Percentiles rank a stretch among this genome's conserved stretches.
Evolutionary conservation across 2,329 filamentous ascomycete genomes (phyloP).

Genomic region (Canariomyces notabilis): DNA sequence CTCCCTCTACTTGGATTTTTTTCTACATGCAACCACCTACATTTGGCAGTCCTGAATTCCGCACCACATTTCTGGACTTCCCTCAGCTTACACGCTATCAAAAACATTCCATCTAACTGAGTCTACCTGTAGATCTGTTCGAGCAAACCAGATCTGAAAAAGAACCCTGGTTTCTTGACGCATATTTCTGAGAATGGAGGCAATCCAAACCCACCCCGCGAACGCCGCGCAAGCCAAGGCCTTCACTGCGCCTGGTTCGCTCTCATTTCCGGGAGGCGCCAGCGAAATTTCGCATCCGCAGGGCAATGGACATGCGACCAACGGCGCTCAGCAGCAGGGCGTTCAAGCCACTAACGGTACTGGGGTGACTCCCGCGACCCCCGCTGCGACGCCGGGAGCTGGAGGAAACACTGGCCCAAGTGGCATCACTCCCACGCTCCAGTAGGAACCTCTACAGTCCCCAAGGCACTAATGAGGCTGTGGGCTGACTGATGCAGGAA

Average conservation of each 20-base stretch:
- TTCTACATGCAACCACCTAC: background rate
- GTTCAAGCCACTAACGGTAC: constrained; percentile 60
- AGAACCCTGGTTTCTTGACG: constrained; percentile 5
- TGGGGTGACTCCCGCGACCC: constrained; percentile 83
- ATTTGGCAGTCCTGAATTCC: background rate
- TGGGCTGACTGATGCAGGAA: constrained; percentile 64
- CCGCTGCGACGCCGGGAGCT: constrained; percentile 84
- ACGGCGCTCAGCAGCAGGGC: constrained; percentile 50
- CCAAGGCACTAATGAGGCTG: constrained; percentile 33
- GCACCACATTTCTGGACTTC: background rate
- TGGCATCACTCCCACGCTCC: constrained; percentile 87
- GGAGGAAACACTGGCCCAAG: constrained; percentile 68
- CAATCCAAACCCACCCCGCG: constrained; percentile 83
- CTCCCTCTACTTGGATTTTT: background rate
- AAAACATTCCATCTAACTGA: constrained; percentile 12
- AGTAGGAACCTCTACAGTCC: constrained; percentile 69
- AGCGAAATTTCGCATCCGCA: constrained; percentile 75
- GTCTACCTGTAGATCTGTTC: constrained; percentile 27
- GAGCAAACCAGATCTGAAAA: constrained; percentile 9
- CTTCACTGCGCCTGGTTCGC: constrained; percentile 86
- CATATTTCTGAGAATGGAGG: constrained; percentile 61
- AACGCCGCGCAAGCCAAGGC: constrained; percentile 92
- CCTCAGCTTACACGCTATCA: background rate
- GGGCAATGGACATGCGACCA: constrained; percentile 40
- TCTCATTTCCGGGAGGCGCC: constrained; percentile 84